Evolutionary conservation across 73 alveolate genomes (phyloP).

Genomic region (Breviolum minutum): DNA sequence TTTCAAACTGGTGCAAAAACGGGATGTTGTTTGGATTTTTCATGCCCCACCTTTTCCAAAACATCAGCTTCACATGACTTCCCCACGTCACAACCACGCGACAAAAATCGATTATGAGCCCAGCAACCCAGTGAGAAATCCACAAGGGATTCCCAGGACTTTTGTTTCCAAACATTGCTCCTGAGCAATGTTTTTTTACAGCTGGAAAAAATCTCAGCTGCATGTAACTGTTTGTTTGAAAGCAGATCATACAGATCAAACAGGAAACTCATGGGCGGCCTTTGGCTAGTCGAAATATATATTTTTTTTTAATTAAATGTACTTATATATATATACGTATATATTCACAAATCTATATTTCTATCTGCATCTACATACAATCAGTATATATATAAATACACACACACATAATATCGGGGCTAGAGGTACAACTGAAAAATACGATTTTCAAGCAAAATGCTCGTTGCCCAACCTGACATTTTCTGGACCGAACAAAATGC

Average conservation of each 20-base stretch:
- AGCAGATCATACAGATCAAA: too few relatives aligned
- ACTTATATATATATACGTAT: background rate
- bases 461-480: too few relatives aligned
- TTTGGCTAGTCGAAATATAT: background rate
- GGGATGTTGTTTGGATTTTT: background rate
- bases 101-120: background rate
- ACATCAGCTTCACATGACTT: background rate
- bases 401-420: background rate
- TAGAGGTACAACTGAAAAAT: background rate
- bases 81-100: background rate
- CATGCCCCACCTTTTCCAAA: background rate
- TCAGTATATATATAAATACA: background rate
- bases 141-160: constrained; percentile 68
- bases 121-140: constrained; percentile 39
- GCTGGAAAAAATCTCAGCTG: background rate
- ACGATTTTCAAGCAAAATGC: too few relatives aligned
- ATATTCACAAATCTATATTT: too few relatives aligned
- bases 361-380: too few relatives aligned
- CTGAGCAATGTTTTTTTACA: background rate
- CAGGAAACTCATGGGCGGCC: background rate
- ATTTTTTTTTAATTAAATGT: too few relatives aligned
- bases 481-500: too few relatives aligned
- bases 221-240: background rate
- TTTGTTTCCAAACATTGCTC: constrained; percentile 66
- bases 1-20: too few relatives aligned